A percentile compares a stretch with the other conserved stretches of the same genome.
These are phyloP conservation scores for Lotus japonicus DNA, from an alignment of 306 rosid genomes.

Conservation along the genomic window DNA sequence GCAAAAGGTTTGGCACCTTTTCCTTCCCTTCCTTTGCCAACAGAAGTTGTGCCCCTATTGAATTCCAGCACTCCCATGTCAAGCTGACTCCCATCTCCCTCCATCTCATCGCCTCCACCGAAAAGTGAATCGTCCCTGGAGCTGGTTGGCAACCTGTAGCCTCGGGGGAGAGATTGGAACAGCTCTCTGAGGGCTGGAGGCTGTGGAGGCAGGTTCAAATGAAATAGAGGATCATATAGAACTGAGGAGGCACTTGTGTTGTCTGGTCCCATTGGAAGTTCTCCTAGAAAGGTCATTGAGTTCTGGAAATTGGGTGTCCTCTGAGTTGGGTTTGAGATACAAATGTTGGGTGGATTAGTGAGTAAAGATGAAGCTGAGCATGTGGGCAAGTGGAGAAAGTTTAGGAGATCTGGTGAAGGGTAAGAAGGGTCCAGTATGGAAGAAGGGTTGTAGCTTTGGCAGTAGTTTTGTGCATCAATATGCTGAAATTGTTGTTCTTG, in stretches of 20 bases:
- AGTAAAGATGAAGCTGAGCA: constrained; percentile 55
- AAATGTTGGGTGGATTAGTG: constrained; percentile 32
- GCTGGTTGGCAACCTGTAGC: constrained; percentile 53
- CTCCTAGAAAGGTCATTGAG: constrained; percentile 43
- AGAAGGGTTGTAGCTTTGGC: constrained; percentile 30
- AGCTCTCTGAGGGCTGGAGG: constrained; percentile 69
- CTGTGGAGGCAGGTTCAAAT: constrained; percentile 80
- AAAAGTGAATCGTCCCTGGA: constrained; percentile 57
- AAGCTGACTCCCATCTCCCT: constrained; percentile 52
- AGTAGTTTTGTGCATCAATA: constrained; percentile 27
- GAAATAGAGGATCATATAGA: constrained; percentile 66
- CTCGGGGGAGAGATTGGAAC: constrained; percentile 67
- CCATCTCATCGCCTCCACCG: constrained; percentile 58
- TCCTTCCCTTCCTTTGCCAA: constrained; percentile 48
- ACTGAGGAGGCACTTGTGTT: constrained; percentile 42
- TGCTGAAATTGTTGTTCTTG: constrained; percentile 42
- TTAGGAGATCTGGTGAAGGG: constrained; percentile 62
- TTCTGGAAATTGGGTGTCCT: constrained; percentile 31
- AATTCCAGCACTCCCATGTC: constrained; percentile 75
- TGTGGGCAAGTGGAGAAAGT: constrained; percentile 72
- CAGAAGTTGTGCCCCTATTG: constrained; percentile 42
- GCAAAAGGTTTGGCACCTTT: constrained; percentile 55
- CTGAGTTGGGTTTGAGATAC: constrained; percentile 53
- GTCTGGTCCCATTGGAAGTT: constrained; percentile 41
- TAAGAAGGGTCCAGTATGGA: constrained; percentile 33